phyloP scores from a whole-genome alignment of 805 yeast species.

The Danielozyma ontarioensis region DNA sequence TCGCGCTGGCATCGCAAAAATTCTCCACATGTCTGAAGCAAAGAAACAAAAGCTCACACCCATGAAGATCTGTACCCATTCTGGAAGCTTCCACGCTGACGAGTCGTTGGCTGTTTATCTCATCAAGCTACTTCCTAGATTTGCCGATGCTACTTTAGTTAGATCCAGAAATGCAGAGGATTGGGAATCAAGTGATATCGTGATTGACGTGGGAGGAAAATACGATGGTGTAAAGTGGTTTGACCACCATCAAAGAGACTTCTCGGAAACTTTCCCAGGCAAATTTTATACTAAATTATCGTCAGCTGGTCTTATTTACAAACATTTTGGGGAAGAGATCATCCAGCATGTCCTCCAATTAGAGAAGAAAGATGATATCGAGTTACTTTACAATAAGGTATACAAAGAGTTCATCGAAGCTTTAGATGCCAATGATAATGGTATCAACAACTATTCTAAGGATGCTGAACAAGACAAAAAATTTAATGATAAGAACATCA shows the following conservation, averaged over 20 bases:
- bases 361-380: conserved; percentile 37
- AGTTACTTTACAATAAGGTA: conserved; percentile 66
- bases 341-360: conserved; percentile 48
- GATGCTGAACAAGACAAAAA: conserved; percentile 50
- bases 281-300: conserved; percentile 73
- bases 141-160: conserved; percentile 57
- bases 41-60: no score
- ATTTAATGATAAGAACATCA: conserved; percentile 68
- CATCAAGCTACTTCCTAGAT: conserved; percentile 69
- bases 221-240: conserved; percentile 82
- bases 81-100: conserved; percentile 96
- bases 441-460: conserved; percentile 64
- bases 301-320: conserved; percentile 90
- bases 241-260: conserved; percentile 96
- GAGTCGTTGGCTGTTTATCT: conserved; percentile 91
- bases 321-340: conserved; percentile 74
- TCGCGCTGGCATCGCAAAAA: no score
- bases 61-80: conserved; percentile 74
- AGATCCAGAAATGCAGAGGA: conserved; percentile 80
- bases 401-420: conserved; percentile 87
- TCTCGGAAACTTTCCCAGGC: conserved; percentile 64
- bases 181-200: conserved; percentile 86
- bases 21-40: no score
- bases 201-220: conserved; percentile 91
- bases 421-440: conserved; percentile 94